phyloP scores from a whole-genome alignment of 2,329 filamentous ascomycete species.

The Arthroderma sp. region DNA sequence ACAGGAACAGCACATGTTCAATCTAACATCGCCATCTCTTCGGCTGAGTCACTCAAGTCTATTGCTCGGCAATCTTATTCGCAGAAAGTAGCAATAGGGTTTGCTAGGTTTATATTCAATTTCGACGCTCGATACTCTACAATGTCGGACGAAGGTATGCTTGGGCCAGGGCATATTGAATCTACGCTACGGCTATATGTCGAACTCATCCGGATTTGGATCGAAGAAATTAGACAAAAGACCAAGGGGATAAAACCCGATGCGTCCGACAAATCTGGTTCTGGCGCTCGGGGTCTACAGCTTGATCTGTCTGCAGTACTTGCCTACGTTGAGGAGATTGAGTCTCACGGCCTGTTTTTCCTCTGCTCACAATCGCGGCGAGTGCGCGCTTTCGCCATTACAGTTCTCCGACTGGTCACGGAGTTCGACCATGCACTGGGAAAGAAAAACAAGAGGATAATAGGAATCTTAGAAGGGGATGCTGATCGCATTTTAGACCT shows the following conservation, averaged over 20 bases:
- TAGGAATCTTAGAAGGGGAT: slow-evolving; percentile 82
- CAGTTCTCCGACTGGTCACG: slow-evolving; percentile 76
- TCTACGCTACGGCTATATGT: slow-evolving; percentile 86
- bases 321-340: slow-evolving; percentile 90
- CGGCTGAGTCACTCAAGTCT: slow-evolving; percentile 82
- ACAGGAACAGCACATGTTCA: slow-evolving; percentile 95
- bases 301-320: slow-evolving; percentile 78
- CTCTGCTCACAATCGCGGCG: slow-evolving; percentile 87
- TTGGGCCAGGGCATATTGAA: slow-evolving; percentile 87
- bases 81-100: slow-evolving; percentile 90
- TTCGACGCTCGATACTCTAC: slow-evolving; percentile 96
- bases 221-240: slow-evolving; percentile 85
- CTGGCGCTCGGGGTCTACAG: slow-evolving; percentile 61
- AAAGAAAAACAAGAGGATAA: slow-evolving; percentile 67
- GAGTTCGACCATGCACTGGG: slow-evolving; percentile 86
- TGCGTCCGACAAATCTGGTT: slow-evolving; percentile 45
- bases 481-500: slow-evolving; percentile 81
- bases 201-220: slow-evolving; percentile 90
- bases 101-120: slow-evolving; percentile 94
- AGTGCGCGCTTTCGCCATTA: slow-evolving; percentile 82
- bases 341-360: slow-evolving; percentile 94
- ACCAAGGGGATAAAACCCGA: slow-evolving; percentile 59
- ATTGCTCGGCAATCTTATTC: slow-evolving; percentile 89
- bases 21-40: slow-evolving; percentile 79
- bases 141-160: slow-evolving; percentile 94